Percentiles rank a stretch among this genome's conserved stretches.
phyloP scores from a whole-genome alignment of 306 rosid genomes.

The Crotalaria pallida region DNA sequence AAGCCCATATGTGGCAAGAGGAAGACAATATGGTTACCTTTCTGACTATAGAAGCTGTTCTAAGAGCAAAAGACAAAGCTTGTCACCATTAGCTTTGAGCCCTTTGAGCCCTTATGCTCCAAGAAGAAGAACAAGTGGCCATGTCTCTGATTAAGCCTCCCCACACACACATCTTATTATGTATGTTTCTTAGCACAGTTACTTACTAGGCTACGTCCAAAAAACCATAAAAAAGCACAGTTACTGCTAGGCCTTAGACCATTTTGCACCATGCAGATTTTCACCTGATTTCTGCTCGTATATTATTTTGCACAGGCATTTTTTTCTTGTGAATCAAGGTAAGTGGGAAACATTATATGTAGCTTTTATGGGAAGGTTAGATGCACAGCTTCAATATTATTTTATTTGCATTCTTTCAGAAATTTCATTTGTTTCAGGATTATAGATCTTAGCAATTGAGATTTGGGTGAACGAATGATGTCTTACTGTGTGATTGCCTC shows the following conservation, averaged over 20 bases:
- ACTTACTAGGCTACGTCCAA: neutral
- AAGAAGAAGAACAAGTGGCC: constrained; percentile 15
- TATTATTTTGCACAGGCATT: neutral
- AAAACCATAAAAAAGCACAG: neutral
- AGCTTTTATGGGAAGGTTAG: constrained; percentile 21
- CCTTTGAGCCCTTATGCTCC: constrained; percentile 23
- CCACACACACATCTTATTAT: too few relatives aligned
- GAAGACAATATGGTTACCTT: neutral
- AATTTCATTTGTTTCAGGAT: neutral
- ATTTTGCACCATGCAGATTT: constrained; percentile 8
- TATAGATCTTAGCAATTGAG: neutral
- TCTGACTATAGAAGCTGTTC: neutral
- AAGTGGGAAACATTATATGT: neutral
- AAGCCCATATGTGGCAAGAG: constrained; percentile 7
- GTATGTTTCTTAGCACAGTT: neutral
- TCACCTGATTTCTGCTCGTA: neutral
- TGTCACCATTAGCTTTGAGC: constrained; percentile 24
- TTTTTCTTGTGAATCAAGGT: neutral
- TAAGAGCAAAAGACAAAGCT: constrained; percentile 17
- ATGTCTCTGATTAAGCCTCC: constrained; percentile 31
- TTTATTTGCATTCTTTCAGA: neutral
- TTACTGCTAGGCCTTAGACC: constrained; percentile 8
- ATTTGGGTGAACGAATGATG: constrained; percentile 2
- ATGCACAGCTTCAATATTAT: neutral
- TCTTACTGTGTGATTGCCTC: neutral